Evolutionary conservation across 2,329 filamentous ascomycete genomes (phyloP).

Genomic region (Fusarium pseudonygamai): DNA sequence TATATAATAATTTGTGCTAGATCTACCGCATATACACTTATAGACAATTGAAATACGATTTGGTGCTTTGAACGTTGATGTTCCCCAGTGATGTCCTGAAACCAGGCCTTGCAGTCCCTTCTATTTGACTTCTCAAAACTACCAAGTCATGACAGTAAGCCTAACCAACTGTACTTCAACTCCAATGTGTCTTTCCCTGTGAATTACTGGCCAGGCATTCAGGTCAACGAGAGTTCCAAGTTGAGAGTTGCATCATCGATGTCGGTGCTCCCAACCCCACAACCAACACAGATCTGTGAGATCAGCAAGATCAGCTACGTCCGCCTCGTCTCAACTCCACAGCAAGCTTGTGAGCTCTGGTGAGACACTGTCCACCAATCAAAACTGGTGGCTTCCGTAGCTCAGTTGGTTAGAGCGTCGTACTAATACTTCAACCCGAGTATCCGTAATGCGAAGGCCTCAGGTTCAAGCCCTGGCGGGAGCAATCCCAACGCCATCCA

Average conservation of each 20-base stretch:
- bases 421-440: constrained; percentile 5
- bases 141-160: accelerated
- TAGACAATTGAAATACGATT: background rate
- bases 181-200: accelerated
- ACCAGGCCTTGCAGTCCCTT: accelerated
- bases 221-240: accelerated
- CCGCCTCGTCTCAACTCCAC: background rate
- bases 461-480: constrained; percentile 7
- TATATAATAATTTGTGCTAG: background rate
- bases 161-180: accelerated
- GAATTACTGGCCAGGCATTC: accelerated
- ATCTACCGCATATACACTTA: background rate
- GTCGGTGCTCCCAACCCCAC: accelerated
- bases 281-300: background rate
- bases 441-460: constrained; percentile 4
- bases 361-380: background rate
- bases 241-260: accelerated
- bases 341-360: accelerated
- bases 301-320: background rate
- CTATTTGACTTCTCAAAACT: accelerated
- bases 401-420: constrained; percentile 13
- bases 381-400: constrained; percentile 8
- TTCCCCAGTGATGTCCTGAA: background rate
- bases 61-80: background rate
- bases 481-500: constrained; percentile 5